phyloP scores from a whole-genome alignment of 2,329 filamentous ascomycete genomes.

The Aureobasidium uvarum region DNA sequence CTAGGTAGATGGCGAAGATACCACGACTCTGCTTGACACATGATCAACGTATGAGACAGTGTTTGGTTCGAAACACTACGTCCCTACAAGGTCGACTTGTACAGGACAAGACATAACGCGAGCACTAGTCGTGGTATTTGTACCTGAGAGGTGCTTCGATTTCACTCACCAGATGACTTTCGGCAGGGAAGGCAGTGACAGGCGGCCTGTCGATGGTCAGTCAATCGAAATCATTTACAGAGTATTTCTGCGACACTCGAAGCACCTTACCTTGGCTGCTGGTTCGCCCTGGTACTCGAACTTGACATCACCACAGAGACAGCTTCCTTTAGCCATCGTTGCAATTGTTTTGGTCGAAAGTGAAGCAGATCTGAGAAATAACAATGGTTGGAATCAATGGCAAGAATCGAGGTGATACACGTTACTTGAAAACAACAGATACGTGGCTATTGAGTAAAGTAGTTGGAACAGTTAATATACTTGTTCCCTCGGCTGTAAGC shows the following conservation, averaged over 20 bases:
- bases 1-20: not conserved
- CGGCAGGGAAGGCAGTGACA: slow-evolving; percentile 38
- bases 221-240: not conserved
- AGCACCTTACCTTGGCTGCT: slow-evolving; percentile 30
- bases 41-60: not conserved
- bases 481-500: not conserved
- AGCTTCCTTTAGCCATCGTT: slow-evolving; percentile 37
- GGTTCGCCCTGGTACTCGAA: slow-evolving; percentile 40
- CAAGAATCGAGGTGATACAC: not conserved
- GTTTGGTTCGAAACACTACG: not conserved
- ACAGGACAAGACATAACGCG: not conserved
- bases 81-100: too few species aligned
- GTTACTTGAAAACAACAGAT: not conserved
- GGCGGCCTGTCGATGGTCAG: slow-evolving; percentile 28
- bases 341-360: not conserved
- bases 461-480: not conserved
- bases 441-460: not conserved
- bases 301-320: slow-evolving; percentile 40
- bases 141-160: not conserved
- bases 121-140: not conserved
- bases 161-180: slow-evolving; percentile 33
- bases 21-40: not conserved
- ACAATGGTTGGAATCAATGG: too few species aligned
- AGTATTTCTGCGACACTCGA: not conserved
- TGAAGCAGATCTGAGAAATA: not conserved